Evolutionary conservation across 176 grass and related monocot genomes (phyloP).

Genomic region (Typha latifolia): DNA sequence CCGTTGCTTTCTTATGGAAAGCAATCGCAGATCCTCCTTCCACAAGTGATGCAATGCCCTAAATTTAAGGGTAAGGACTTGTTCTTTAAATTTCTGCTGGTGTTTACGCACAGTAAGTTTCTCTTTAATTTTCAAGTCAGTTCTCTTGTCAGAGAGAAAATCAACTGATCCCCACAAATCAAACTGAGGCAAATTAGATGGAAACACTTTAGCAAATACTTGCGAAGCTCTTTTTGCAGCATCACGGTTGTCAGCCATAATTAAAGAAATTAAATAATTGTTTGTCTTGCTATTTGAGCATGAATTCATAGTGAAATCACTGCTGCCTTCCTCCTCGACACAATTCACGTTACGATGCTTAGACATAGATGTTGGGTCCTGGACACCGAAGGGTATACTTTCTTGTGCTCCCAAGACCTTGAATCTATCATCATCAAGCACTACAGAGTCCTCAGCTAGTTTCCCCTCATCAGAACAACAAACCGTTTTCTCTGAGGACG

Average conservation of each 20-base stretch:
- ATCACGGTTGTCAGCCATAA: slow-evolving; percentile 37
- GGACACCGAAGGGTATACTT: background rate
- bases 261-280: slow-evolving; percentile 35
- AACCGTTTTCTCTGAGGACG: background rate
- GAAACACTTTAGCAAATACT: slow-evolving; percentile 29
- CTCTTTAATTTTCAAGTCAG: slow-evolving; percentile 43
- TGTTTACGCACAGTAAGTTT: slow-evolving; percentile 37
- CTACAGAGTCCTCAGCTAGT: background rate
- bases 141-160: slow-evolving; percentile 26
- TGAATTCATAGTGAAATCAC: slow-evolving; percentile 10
- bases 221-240: slow-evolving; percentile 23
- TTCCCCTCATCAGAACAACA: background rate
- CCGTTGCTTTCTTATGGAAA: slow-evolving; percentile 54
- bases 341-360: background rate
- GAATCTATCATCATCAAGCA: background rate
- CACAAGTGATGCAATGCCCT: slow-evolving; percentile 60
- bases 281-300: slow-evolving; percentile 11
- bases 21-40: slow-evolving; percentile 75
- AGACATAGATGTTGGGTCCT: background rate
- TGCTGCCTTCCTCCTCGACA: background rate
- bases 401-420: background rate
- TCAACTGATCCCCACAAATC: slow-evolving; percentile 33
- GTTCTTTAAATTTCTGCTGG: slow-evolving; percentile 57
- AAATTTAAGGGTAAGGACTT: slow-evolving; percentile 72
- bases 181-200: slow-evolving; percentile 19